phyloP scores from a whole-genome alignment of 352 stramenopile genomes.

The Elongisporangium anandrum region DNA sequence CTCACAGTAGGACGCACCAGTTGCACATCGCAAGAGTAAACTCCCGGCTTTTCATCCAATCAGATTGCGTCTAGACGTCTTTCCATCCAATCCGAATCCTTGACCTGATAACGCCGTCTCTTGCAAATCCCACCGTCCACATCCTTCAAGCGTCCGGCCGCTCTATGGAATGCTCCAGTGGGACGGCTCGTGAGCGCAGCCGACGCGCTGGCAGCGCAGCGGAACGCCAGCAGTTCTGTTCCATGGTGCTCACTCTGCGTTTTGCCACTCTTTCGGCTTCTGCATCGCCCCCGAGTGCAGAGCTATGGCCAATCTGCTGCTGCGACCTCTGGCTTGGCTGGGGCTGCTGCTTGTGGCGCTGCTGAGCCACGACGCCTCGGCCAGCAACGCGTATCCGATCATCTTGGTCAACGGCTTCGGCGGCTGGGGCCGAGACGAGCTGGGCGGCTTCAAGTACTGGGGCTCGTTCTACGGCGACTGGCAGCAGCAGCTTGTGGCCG shows the following conservation, averaged over 20 bases:
- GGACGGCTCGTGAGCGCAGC: background rate
- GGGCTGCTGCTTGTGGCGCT: background rate
- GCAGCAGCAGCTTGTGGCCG: slow-evolving; percentile 23
- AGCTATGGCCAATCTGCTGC: background rate
- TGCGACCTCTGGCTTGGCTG: background rate
- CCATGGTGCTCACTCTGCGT: background rate
- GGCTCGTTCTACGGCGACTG: slow-evolving; percentile 42
- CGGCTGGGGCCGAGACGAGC: slow-evolving; percentile 38
- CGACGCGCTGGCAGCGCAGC: background rate
- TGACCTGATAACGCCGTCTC: background rate
- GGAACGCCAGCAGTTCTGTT: background rate
- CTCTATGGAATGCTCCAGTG: background rate
- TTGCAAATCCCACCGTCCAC: background rate
- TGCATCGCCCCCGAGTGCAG: background rate
- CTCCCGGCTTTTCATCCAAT: background rate
- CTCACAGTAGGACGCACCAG: background rate
- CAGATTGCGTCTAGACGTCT: background rate
- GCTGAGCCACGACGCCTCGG: slow-evolving; percentile 1
- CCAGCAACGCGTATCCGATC: slow-evolving; percentile 42
- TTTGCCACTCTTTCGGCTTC: background rate
- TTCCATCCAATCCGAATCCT: background rate
- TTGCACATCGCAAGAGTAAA: background rate
- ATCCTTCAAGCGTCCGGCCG: background rate
- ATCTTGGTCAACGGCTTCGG: slow-evolving; percentile 53
- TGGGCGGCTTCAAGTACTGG: slow-evolving; percentile 48